Evolutionary conservation across 2,329 filamentous ascomycete species (phyloP), one percentile per base, ranked within the genome.

Genomic region (Fusarium napiforme): DNA sequence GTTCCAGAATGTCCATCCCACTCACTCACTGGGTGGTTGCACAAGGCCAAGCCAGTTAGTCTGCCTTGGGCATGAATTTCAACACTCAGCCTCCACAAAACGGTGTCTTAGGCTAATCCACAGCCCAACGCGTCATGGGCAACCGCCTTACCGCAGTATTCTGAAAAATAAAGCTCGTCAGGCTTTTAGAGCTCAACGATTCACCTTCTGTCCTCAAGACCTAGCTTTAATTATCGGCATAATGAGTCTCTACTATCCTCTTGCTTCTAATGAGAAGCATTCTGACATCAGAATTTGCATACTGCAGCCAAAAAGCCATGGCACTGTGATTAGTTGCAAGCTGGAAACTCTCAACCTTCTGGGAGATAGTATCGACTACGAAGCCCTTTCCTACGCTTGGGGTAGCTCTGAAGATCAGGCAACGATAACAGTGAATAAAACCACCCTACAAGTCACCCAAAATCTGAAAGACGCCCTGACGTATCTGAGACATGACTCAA

Each of bases 191-290:
- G 1, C 7, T 4, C 19, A 19, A 15, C 4, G 7, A 4, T 30
- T 3, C 46, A 12, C 7, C 5, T n/a, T 12, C 10, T 2, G 2
- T 18, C 28, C 3, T 18, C 4, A 12, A 18, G 14, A 11, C 2
- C 5, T 5, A 30, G 2, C 28, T n/a, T 32, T 1, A 3, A 12
- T 9, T 12, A n/a, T n/a, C 7, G 7, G 0, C 1, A 32, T 6
- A 32, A 47, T 28, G 19, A 28, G 45, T 9, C 12, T 28, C 21
- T 28, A 28, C 19, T 0, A 15, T 21, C 26, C 26, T 47, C 45
- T 47, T 10, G 15, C 26, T 15, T 28, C 26, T 15, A 9, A 21
- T 8, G 4, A 28, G 26, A 21, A 21, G 26, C 45, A 28, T 10
- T 47, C 26, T 3, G 26, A 47, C 15, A 47, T 21, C 19, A 47